Conservation (phyloP, 179 eudicot genomes). For the Heliamphora pulchella region DNA sequence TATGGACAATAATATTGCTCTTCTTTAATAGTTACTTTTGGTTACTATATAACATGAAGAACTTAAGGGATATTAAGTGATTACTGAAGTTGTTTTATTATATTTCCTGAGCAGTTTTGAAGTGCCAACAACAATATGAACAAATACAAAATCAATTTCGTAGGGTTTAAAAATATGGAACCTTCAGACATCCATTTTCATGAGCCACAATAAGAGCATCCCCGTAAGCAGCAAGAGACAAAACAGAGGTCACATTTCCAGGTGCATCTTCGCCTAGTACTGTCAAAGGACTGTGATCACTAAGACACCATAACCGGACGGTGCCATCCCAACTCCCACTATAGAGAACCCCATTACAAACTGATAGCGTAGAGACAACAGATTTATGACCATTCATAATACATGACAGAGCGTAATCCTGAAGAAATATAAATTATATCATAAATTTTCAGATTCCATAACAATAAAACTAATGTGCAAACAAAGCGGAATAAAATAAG, state of each 20-base stretch:
- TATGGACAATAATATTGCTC: too few species aligned
- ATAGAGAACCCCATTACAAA: slow-evolving; percentile 60
- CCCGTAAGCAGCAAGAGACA: slow-evolving; percentile 54
- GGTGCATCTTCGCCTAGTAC: slow-evolving; percentile 58
- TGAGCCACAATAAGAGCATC: slow-evolving; percentile 47
- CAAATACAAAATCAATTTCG: neutral
- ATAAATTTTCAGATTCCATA: neutral
- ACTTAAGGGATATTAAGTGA: neutral
- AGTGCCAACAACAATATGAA: neutral
- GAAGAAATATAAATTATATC: slow-evolving; percentile 16
- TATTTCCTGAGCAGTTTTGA: neutral
- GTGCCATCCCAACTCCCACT: slow-evolving; percentile 98
- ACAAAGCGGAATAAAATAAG: neutral
- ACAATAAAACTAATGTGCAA: neutral
- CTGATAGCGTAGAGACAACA: slow-evolving; percentile 62
- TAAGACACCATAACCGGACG: slow-evolving; percentile 78
- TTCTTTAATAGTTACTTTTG: neutral
- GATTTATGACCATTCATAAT: slow-evolving; percentile 85
- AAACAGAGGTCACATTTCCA: slow-evolving; percentile 53
- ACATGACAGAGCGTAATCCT: slow-evolving; percentile 59
- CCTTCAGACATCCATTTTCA: slow-evolving; percentile 77
- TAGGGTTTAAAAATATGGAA: slow-evolving; percentile 18
- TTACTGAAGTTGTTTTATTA: neutral
- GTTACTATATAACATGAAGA: neutral
- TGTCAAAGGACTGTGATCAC: slow-evolving; percentile 72